These are phyloP conservation scores for Globisporangium nagaii DNA, from an alignment of 352 stramenopile genomes.

Conservation along the genomic window DNA sequence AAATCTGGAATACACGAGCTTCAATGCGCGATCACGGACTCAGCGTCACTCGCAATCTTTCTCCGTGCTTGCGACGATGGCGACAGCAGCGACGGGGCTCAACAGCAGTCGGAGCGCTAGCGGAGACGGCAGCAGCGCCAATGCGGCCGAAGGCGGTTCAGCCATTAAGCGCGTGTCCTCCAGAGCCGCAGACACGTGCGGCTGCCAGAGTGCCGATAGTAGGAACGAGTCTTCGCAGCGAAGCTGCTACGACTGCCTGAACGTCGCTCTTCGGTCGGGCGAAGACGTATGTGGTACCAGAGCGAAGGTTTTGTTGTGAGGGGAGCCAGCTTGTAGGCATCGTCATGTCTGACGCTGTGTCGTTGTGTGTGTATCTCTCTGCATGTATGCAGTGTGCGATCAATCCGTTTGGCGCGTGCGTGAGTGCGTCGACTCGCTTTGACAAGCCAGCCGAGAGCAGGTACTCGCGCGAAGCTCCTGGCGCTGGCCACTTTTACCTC, in stretches of 20 bases:
- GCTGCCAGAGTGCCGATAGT: not conserved
- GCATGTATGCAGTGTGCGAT: conserved; percentile 56
- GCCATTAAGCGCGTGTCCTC: not conserved
- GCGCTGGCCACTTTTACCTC: conserved; percentile 25
- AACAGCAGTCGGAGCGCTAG: no score
- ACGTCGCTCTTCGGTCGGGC: conserved; percentile 25
- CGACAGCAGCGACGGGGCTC: not conserved
- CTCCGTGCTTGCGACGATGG: not conserved
- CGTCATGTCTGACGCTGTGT: not conserved
- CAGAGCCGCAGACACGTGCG: not conserved
- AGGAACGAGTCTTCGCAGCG: conserved; percentile 9
- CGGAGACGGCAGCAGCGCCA: not conserved
- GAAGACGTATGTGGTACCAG: no score
- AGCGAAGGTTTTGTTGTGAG: no score
- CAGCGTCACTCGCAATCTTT: no score
- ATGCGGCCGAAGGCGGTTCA: not conserved
- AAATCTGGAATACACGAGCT: no score
- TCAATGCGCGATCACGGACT: no score
- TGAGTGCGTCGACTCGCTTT: not conserved
- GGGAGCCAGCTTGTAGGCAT: no score
- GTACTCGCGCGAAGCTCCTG: conserved; percentile 18
- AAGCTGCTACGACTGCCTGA: conserved; percentile 58
- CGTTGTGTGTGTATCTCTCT: not conserved
- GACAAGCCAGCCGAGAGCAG: no score
- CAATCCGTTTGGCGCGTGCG: conserved; percentile 28